Evolutionary conservation across 495 filamentous ascomycete species (phyloP), one percentile per base, ranked within the genome.

Genomic region (Mytilinidion resinicola): DNA sequence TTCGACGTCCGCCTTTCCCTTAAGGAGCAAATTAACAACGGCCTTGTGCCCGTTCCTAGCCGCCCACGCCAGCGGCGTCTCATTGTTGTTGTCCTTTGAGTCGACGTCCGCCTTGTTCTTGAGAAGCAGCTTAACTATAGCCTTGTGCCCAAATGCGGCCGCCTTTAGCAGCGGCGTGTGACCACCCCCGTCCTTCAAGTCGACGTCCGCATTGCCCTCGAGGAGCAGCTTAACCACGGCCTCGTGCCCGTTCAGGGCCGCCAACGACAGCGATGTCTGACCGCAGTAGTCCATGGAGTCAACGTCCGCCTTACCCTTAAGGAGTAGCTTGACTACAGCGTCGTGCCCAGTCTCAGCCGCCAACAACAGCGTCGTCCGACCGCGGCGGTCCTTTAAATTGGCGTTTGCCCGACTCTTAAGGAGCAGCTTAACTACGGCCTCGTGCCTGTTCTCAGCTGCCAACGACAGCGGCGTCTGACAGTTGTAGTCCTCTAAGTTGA

Each of bases 141-240:
- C 38, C 33, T 51, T 1, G 48, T 53, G 56, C 15, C 56, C 56
- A 53, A 42, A 34, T 21, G 7, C 11, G 12, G 55, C 55, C 21
- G 55, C 53, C 53, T 37, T 25, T 19, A 11, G 9, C 19, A 56
- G 38, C 53, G 53, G 38, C 53, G 53, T 56, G 15, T 3, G 2
- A 30, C 30, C 19, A n/a, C 38, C 37, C 14, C 44, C 15, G 15
- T 56, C 34, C 9, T 46, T 30, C 6, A 6, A 30, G 25, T 30
- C 6, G 25, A 6, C 25, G 6, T 30, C 25, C 37, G 20, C 36
- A 21, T 30, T 17, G 21, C 39, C 15, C 17, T 43, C 25, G 12
- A 56, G 53, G n/a, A 56, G 53, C n/a, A 44, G 25, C 38, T 21
- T 56, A 34, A 17, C 53, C 25, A 56, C 38, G 17, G 38, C 38